Base-by-base conservation (phyloP, 2,329 filamentous ascomycete species). In the Colletotrichum cereale region DNA sequence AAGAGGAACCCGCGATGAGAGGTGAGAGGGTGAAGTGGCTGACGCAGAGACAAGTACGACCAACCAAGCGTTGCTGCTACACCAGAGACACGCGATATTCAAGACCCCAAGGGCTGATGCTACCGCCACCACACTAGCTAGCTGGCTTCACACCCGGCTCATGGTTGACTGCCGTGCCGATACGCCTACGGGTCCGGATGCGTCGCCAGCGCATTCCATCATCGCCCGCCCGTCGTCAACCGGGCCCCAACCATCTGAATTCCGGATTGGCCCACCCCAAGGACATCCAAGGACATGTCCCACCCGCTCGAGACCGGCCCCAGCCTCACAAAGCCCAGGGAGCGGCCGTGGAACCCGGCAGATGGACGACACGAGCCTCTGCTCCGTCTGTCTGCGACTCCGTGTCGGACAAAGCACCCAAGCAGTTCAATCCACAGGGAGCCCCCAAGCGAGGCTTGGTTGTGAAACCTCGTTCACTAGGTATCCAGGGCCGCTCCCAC, bases 401-500 rank as follows among this genome's bases (percentile, higher is more conserved):
- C 21, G 53, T 36, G 52, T n/a, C 29, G 38, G 21, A 47, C 31
- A 53, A 40, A 53, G 31, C 53, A 58, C 44, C 34, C 61, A 36
- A 50, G 24, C 29, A 48, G 31, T 5, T 42, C n/a, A 42, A 61
- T 50, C 40, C 36, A 62, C 67, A 62, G 47, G 63, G 56, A 48
- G 31, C 18, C 40, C 50, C 50, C 47, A 44, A 52, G 24, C 38
- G 48, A 62, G 36, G 38, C 29, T 47, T 21, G 24, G 21, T 60
- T 53, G 65, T 71, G 68, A 68, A 71, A 71, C 68, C 52, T 16
- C 36, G n/a, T 31, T 60, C 65, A 44, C 24, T 47, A 31, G 24
- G 29, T 60, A 38, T 16, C 29, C 57, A 62, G 44, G 65, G 50
- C 58, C 58, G 44, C 44, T 31, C 53, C 12, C 53, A 40, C 66